Evolutionary conservation across 2,329 filamentous ascomycete genomes (phyloP), one percentile per base, ranked within the genome.

Genomic region (Ceratocystis lukuohia): DNA sequence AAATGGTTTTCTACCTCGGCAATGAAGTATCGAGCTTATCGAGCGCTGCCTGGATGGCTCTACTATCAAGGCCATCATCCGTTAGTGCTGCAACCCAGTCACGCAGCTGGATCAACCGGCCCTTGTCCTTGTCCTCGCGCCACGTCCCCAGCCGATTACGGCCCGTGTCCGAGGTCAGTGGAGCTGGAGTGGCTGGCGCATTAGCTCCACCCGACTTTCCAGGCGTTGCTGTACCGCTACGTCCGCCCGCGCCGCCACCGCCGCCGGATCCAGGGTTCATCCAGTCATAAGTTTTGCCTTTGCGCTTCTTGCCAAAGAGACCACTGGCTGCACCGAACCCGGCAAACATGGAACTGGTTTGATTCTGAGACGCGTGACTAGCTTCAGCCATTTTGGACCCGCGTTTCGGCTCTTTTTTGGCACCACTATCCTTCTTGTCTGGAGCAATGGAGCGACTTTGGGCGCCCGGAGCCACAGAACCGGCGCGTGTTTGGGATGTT

Each of bases 321-420:
- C 77, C 76, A 3, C 84, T 83, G 73, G 83, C 81, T 71, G 82
- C 80, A 66, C 88, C 87, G 56, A 91, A 81, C 1, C 82, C 80
- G 0, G 79, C 77, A 69, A 89, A 89, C 78, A 91, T 83, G 69
- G 84, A 86, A 65, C 89, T 89, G 0, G 92, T 96, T 66, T 85
- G 81, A 73, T 96, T 96, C 30, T 93, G 91, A 69, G 87, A 88
- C 25, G 86, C 85, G 70, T 93, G 91, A 70, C 87, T 88, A 20
- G 88, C 88, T 72, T 95, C 90, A 0, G 85, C 88, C 25, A 87
- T 83, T 71, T 88, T 89, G 68, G 90, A 87, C n/a, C 85, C 83
- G 70, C 88, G 82, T 69, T 86, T 88, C 75, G 87, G 90, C 74
- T 96, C 91, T 77, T 96, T 96, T 80, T 96, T 96, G 3, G 88